Evolutionary conservation across 306 rosid species (phyloP), one percentile per base, ranked within the genome.

Genomic region (Senna tora): DNA sequence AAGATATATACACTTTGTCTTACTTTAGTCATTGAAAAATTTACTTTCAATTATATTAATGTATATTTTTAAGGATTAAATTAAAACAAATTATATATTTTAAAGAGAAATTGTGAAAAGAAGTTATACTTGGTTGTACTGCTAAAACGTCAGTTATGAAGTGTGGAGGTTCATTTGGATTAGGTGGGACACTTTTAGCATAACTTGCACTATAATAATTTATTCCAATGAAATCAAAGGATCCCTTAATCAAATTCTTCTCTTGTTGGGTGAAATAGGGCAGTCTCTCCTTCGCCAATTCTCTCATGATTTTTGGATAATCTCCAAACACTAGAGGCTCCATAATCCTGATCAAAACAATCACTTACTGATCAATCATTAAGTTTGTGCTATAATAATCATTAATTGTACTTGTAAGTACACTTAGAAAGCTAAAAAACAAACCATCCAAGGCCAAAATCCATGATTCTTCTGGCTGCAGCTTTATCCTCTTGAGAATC

Each of bases 361-460:
- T 15, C 14, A 59, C 14, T 20, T 20, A 20, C 0, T 32, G 16
- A n/a, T n/a, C n/a, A 38, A 9, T 17, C 21, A n/a, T 1, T 25
- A 16, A 32, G 16, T 19, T 65, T 4, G 19, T 22, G n/a, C 10
- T 32, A 3, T 34, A 1, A 9, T 0, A n/a, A 14, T 22, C 10
- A 57, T 46, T 33, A 33, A 0, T 4, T 14, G 39, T 36, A 46
- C 15, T 11, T 13, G 7, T 22, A 13, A 38, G 10, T 5, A 11
- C 20, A 16, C 9, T 43, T 25, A 16, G 25, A 14, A 4, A 28
- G 6, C 17, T 28, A 39, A 0, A 14, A 46, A 36, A 36, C 52
- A 42, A 6, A 83, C 84, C 81, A 83, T 75, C 87, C 84, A 56
- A 83, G 12, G 28, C 51, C 19, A 2, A 79, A 83, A 66, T 83